Base-by-base conservation (phyloP, 2,329 filamentous ascomycete species). In the Curvularia lunata region DNA sequence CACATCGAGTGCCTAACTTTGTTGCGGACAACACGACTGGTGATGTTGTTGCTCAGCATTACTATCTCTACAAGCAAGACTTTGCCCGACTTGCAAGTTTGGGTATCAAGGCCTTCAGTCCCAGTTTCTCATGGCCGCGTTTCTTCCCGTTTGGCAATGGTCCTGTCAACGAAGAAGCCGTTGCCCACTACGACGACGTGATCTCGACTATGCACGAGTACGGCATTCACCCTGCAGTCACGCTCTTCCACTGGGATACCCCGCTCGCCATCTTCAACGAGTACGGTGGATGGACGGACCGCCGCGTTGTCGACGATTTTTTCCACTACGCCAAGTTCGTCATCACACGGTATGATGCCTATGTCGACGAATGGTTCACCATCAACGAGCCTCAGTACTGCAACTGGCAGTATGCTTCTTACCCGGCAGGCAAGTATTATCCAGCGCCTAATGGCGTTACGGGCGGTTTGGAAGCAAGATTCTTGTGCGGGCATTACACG, bases 361-460 rank as follows among this genome's bases (percentile, higher is more conserved):
- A 75, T 50, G 77, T 79, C 4, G 75, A 75, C 25, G 71, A 75
- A 18, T 79, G 76, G 76, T 78, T 76, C 56, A 77, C 77, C 0
- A 75, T 79, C 63, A 79, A 78, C 56, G 75, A 77, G 64, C 75
- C 78, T 2, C 78, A 80, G 62, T 79, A 81, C 68, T 82, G 80
- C 57, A 80, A 82, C 55, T 81, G 80, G 80, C 80, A 82, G 64
- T 82, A 80, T 63, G 69, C 73, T 1, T 65, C 63, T 52, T 82
- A 81, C 41, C 80, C 78, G 2, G 75, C 77, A 13, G 79, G 81
- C 5, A 65, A 76, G 13, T 78, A 79, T 58, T 81, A 81, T 38
- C 80, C 80, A 16, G 77, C 78, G 1, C 82, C 81, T 30, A 76
- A 79, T 49, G 71, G 73, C 43, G 67, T 80, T 16, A 78, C 75